Evolutionary conservation across 2,329 filamentous ascomycete species (phyloP).

Genomic region (Diplodia corticola): DNA sequence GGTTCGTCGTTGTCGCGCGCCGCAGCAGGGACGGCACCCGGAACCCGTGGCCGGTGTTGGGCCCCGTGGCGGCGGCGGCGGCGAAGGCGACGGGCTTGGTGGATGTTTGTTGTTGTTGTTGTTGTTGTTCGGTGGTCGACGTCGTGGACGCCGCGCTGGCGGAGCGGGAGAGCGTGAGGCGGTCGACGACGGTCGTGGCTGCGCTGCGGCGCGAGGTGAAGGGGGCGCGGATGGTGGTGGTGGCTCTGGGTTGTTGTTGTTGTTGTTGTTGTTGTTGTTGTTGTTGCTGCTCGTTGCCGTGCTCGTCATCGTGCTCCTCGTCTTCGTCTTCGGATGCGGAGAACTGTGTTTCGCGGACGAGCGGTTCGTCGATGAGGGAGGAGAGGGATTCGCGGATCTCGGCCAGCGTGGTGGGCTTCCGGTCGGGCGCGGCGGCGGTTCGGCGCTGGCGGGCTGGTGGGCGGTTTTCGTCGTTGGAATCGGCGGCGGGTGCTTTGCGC

Average conservation of each 20-base stretch:
- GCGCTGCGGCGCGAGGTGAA: slow-evolving; percentile 43
- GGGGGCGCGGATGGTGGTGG: slow-evolving; percentile 26
- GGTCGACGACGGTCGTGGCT: slow-evolving; percentile 62
- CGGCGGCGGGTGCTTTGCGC: slow-evolving; percentile 44
- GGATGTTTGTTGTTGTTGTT: slow-evolving; percentile 26
- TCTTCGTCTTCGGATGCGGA: slow-evolving; percentile 47
- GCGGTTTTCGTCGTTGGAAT: slow-evolving; percentile 42
- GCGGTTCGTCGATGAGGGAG: slow-evolving; percentile 70
- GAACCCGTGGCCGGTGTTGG: slow-evolving; percentile 54
- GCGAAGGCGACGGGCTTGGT: slow-evolving; percentile 57
- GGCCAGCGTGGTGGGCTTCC: slow-evolving; percentile 71
- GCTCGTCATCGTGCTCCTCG: slow-evolving; percentile 54
- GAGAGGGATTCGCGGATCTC: slow-evolving; percentile 84
- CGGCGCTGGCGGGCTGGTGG: slow-evolving; percentile 63
- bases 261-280: slow-evolving; percentile 9
- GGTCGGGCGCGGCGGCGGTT: slow-evolving; percentile 49
- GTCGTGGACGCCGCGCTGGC: slow-evolving; percentile 23
- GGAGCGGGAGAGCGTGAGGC: slow-evolving; percentile 67
- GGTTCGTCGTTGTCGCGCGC: slow-evolving; percentile 67
- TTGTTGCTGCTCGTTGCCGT: slow-evolving; percentile 45
- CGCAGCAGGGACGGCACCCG: slow-evolving; percentile 71
- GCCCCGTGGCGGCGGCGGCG: slow-evolving; percentile 43
- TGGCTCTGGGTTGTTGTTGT: slow-evolving; percentile 30
- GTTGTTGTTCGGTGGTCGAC: slow-evolving; percentile 25
- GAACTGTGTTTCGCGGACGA: slow-evolving; percentile 56